These are phyloP conservation scores for Neoscytalidium dimidiatum DNA, from an alignment of 2,329 filamentous ascomycete species.

Conservation along the genomic window DNA sequence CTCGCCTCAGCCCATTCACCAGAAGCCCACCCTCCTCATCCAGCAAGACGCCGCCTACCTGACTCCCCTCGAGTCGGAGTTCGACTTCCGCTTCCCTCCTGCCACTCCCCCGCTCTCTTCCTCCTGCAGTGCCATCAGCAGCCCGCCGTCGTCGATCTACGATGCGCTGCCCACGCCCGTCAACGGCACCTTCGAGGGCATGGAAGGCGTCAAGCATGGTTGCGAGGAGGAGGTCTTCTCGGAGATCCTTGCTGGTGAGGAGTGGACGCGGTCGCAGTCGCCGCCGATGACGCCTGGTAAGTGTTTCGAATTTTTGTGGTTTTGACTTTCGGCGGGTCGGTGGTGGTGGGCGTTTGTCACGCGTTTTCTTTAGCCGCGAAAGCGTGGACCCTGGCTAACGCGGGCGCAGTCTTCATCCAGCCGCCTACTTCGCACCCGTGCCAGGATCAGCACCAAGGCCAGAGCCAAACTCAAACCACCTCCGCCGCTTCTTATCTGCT, in stretches of 20 bases:
- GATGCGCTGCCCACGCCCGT: slow-evolving; percentile 81
- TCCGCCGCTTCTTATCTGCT: slow-evolving; percentile 63
- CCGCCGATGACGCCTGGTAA: slow-evolving; percentile 90
- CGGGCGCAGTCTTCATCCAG: slow-evolving; percentile 62
- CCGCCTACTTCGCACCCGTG: slow-evolving; percentile 44
- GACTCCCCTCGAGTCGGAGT: slow-evolving; percentile 72
- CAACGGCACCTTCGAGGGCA: slow-evolving; percentile 67
- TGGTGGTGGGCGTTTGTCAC: slow-evolving; percentile 4
- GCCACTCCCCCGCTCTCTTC: slow-evolving; percentile 86
- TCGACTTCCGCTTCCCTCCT: slow-evolving; percentile 70
- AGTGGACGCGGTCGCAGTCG: slow-evolving; percentile 77
- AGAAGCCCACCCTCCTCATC: slow-evolving; percentile 73
- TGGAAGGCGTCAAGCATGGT: slow-evolving; percentile 52
- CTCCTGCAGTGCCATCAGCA: slow-evolving; percentile 81
- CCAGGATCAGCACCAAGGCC: slow-evolving; percentile 43
- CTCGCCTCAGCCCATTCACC: slow-evolving; percentile 71
- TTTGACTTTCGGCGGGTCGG: background rate
- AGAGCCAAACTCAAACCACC: slow-evolving; percentile 34
- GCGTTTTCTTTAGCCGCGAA: slow-evolving; percentile 14
- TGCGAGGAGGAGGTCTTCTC: slow-evolving; percentile 70
- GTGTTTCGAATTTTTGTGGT: slow-evolving; percentile 40
- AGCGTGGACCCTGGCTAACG: slow-evolving; percentile 27
- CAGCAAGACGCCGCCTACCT: slow-evolving; percentile 57
- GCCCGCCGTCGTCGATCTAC: slow-evolving; percentile 72
- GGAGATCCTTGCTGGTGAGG: slow-evolving; percentile 71